Base-by-base conservation (phyloP, 768 basidiomycete genomes). In the Leccinum barrowsii region DNA sequence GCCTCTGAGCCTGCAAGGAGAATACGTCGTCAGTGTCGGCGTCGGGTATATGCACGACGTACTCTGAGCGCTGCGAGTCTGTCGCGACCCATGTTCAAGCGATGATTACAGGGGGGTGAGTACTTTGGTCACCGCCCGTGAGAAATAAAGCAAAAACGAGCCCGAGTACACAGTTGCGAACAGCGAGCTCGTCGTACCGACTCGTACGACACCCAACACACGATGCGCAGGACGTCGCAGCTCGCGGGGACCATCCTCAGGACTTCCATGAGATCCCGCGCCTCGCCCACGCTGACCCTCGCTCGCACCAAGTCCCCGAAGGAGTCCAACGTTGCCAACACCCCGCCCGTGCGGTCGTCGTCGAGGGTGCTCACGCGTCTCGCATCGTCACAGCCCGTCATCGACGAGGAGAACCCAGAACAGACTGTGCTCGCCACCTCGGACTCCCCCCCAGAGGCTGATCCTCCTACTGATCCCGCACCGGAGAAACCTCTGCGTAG, bases 61-160 rank as follows among this genome's bases (percentile, higher is more conserved):
- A 89, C 90, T 76, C 90, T 83, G 80, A 89, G 84, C 59, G 88
- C 90, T 67, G 90, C 92, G 63, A 95, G 85, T 81, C 93, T 83
- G 82, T 95, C 71, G 11, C 61, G 64, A 24, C 65, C 91, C 83
- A 92, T 85, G 65, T 28, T 50, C 48, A 55, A n/a, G n/a, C 47
- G 13, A 22, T 6, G 19, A 13, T 40, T 8, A 40, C 37, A 40
- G 37, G 37, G 32, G 37, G 37, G 17, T 17, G 34, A 34, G 34
- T 13, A 13, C 34, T 34, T 34, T 35, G 13, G 17, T 46, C 21
- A 22, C 44, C 44, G 21, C 21, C 32, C 64, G 65, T 62, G 66
- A 47, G 61, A 69, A 65, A 52, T 46, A 2, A 5, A 44, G 37
- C n/a, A 37, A 42, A 54, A 55, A 60, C 10, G 48, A 24, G 3